Base-by-base conservation (phyloP, 441 rosid species). In the Gossypium schwendimanii region DNA sequence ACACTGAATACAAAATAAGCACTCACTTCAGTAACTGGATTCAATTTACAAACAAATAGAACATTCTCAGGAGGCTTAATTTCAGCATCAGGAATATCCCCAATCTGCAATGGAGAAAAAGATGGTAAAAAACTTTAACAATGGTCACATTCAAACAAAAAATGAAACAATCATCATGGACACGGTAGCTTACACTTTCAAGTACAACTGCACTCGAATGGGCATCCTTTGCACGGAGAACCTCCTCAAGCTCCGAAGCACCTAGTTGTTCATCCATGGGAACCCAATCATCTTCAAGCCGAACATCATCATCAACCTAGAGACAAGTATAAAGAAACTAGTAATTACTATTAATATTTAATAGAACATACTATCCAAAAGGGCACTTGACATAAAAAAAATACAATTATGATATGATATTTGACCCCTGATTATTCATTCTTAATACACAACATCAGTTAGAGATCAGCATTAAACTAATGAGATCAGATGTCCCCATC, bases 211-310 rank as follows among this genome's bases (percentile, higher is more conserved):
- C 99, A 80, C 97, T 86, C 57, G 98, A 90, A 80, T 84, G 94
- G 57, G 98, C 99, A 63, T 86, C 96, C 81, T 96, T 96, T 11
- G 74, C 81, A 20, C 91, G 90, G 67, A 96, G 74, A 81, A 87
- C 80, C 85, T 91, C 96, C 82, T 91, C 97, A 69, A 96, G 87
- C 69, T 96, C 94, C 11, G 76, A 78, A 14, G 78, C 26, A 67
- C 84, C 89, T 72, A 96, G 75, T 81, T 89, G 83, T 78, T 93
- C 98, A 79, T 96, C 99, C 87, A 96, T 75, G 8, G 99, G 98
- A 73, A 90, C 92, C 99, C 99, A 96, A 81, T 90, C 99, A 84
- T 90, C 97, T 84, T 96, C 99, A 78, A 96, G 97, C 47, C 97
- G 90, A 44, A 92, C 96, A 41, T 90, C 89, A 79, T 86, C 87